These are phyloP conservation scores for Vitis riparia DNA, from an alignment of 164 flowering plant genomes.

Conservation along the genomic window DNA sequence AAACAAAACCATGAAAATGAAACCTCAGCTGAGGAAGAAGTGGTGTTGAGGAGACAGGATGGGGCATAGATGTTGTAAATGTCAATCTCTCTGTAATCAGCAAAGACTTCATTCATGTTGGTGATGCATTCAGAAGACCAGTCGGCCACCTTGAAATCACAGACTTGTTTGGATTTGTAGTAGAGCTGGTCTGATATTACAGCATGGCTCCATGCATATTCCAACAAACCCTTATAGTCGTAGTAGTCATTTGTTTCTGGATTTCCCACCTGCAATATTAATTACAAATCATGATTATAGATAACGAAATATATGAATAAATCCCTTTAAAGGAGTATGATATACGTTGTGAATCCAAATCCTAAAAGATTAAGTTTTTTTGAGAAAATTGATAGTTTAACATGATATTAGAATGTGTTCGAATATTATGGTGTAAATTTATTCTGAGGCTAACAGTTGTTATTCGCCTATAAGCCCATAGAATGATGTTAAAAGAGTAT, in stretches of 20 bases:
- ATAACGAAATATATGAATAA: too few relatives aligned
- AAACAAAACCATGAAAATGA: too few relatives aligned
- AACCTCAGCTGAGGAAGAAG: conserved; percentile 16
- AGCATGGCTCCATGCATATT: conserved; percentile 78
- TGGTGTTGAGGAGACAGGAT: conserved; percentile 30
- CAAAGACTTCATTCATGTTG: conserved; percentile 33
- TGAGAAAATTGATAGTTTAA: too few relatives aligned
- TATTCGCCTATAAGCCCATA: too few relatives aligned
- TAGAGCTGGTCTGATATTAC: conserved; percentile 56
- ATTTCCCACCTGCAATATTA: conserved; percentile 58
- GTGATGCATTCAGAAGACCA: conserved; percentile 41
- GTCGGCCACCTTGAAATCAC: conserved; percentile 40
- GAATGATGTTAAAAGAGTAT: too few relatives aligned
- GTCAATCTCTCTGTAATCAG: conserved; percentile 51
- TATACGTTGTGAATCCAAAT: too few relatives aligned
- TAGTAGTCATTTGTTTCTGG: conserved; percentile 59
- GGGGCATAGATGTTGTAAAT: conserved; percentile 73
- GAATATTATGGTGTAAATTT: too few relatives aligned
- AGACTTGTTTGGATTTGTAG: conserved; percentile 30
- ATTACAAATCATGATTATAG: too few relatives aligned
- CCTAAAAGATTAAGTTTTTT: too few relatives aligned
- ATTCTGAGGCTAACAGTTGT: too few relatives aligned
- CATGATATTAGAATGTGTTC: too few relatives aligned
- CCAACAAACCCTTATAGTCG: conserved; percentile 55
- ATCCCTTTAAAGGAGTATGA: too few relatives aligned